A percentile compares a stretch with the other conserved stretches of the same genome.
Conservation (phyloP, 208 protist genomes). For the Spongospora subterranea region DNA sequence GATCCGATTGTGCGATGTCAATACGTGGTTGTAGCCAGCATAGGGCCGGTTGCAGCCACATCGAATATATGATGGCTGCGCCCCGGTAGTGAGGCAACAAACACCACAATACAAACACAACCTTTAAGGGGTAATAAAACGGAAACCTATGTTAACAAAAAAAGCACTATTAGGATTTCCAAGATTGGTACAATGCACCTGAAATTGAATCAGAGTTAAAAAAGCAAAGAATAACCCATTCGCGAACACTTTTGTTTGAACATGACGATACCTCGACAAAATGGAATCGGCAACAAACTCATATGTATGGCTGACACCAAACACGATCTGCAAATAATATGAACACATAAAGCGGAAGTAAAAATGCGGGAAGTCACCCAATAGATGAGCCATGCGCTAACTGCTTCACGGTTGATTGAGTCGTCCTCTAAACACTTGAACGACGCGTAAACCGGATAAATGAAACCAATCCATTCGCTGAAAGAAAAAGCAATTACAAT, state of each 20-base stretch:
- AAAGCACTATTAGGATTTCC: too few relatives aligned
- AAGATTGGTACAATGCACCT: too few relatives aligned
- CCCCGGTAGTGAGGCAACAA: conserved; percentile 1
- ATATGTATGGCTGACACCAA: background rate
- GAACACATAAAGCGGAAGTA: background rate
- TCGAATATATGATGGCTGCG: background rate
- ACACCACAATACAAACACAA: conserved; percentile 49
- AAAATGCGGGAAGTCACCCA: background rate
- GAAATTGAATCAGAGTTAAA: too few relatives aligned
- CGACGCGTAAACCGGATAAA: conserved; percentile 40
- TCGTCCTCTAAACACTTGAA: background rate
- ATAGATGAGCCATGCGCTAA: conserved; percentile 9
- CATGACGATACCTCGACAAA: background rate
- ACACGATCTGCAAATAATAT: background rate
- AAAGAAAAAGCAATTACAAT: background rate
- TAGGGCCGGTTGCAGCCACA: background rate
- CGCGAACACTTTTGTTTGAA: too few relatives aligned
- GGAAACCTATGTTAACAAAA: too few relatives aligned
- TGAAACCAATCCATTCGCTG: conserved; percentile 39
- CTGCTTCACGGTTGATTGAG: too few relatives aligned
- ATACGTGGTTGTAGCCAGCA: background rate
- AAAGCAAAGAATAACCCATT: too few relatives aligned
- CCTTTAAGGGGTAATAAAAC: conserved; percentile 46
- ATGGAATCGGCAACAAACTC: conserved; percentile 42
- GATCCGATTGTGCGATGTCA: background rate